Evolutionary conservation across 2,329 filamentous ascomycete genomes (phyloP), one percentile per base, ranked within the genome.

Genomic region (Aspergillus neotritici): DNA sequence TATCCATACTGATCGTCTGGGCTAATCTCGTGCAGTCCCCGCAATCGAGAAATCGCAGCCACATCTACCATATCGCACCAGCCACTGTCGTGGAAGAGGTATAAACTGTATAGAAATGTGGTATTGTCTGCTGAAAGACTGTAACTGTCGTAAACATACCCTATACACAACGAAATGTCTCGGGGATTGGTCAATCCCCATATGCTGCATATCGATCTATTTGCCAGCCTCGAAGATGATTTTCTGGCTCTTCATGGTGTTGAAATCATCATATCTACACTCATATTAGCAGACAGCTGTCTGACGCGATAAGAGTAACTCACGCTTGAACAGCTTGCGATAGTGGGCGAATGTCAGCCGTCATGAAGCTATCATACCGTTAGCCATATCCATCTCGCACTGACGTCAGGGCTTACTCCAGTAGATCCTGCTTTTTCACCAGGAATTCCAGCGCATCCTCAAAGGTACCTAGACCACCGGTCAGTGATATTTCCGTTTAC

Each of bases 241-340:
- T 69, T 87, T 86, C 53, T 86, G 82, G 9, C 74, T 80, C 62
- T 80, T 76, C 76, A 83, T 84, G 51, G 80, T 74, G 57, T 87
- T 78, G 58, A 87, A 87, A 28, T 85, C 70, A 3, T 82, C 75
- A 55, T 86, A 87, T 34, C 80, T 60, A 16, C 4, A 5, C 12
- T n/a, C 10, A 11, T 28, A 29, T 25, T 25, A 31, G n/a, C 3
- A 10, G 11, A 21, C 37, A 9, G 21, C 7, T 7, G 10, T 12
- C 21, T 16, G 3, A 5, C 25, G 1, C 12, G 4, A n/a, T 7
- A 29, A 11, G 13, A 29, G 3, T 28, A 12, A 49, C 57, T 55
- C 45, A 63, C 50, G 53, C 83, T 53, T 82, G 74, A 2, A 78
- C 72, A 0, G 83, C 84, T 37, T 82, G 69, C 4, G 73, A 73